phyloP scores from a whole-genome alignment of 106 monocot species.

The Platanthera zijinensis region DNA sequence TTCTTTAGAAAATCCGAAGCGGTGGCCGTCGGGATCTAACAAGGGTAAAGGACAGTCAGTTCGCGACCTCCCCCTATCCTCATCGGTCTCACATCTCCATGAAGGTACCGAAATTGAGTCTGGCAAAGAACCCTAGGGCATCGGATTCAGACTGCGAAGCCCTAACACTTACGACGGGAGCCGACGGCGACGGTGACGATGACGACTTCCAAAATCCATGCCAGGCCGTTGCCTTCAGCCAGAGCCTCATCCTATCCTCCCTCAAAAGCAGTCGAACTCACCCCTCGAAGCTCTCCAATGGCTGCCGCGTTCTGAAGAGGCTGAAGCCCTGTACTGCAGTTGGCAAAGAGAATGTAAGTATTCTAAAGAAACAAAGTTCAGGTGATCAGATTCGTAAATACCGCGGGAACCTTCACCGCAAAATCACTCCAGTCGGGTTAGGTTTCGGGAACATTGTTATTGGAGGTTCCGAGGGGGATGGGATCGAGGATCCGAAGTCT shows the following conservation, averaged over 20 bases:
- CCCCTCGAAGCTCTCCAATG: slow-evolving; percentile 34
- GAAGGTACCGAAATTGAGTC: slow-evolving; percentile 4
- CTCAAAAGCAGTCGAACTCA: slow-evolving; percentile 10
- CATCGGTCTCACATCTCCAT: no score
- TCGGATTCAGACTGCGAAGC: background rate
- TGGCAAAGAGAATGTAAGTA: slow-evolving; percentile 57
- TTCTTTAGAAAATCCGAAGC: no score
- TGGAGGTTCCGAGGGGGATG: background rate
- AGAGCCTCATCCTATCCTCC: slow-evolving; percentile 22
- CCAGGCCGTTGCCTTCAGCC: slow-evolving; percentile 30
- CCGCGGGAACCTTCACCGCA: background rate
- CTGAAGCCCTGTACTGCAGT: slow-evolving; percentile 15
- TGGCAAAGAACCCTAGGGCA: background rate
- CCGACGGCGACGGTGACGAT: slow-evolving; percentile 32
- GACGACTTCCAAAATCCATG: slow-evolving; percentile 78
- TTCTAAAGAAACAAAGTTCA: background rate
- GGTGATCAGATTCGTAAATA: slow-evolving; percentile 6
- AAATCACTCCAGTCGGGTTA: background rate
- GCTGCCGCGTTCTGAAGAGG: slow-evolving; percentile 32
- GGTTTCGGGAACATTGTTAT: background rate
- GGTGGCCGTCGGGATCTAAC: no score
- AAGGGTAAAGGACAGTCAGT: background rate
- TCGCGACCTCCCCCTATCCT: background rate
- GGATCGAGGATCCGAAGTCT: background rate
- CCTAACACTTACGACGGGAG: slow-evolving; percentile 6